phyloP scores from a whole-genome alignment of 2,329 filamentous ascomycete species.

The Curvularia sp. region DNA sequence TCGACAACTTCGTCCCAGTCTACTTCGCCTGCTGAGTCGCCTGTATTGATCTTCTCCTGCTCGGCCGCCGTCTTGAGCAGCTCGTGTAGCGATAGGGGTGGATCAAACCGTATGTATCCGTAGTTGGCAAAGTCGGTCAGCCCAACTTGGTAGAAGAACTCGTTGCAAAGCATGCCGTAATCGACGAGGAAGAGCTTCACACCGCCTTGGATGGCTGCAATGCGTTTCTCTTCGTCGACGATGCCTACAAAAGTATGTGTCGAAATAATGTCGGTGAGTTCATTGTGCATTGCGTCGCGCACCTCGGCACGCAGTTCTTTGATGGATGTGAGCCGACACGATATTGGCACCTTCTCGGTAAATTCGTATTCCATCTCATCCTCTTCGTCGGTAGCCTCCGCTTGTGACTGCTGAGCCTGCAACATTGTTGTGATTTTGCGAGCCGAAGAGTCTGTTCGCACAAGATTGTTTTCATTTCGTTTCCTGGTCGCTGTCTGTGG shows the following conservation, averaged over 20 bases:
- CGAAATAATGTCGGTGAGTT: slow-evolving; percentile 85
- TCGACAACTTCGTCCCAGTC: slow-evolving; percentile 72
- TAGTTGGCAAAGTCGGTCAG: slow-evolving; percentile 97
- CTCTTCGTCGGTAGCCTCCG: slow-evolving; percentile 37
- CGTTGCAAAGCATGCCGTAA: slow-evolving; percentile 82
- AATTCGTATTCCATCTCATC: slow-evolving; percentile 74
- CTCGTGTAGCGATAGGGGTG: slow-evolving; percentile 73
- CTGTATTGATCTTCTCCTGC: slow-evolving; percentile 66
- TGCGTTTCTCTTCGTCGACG: slow-evolving; percentile 83
- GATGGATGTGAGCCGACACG: slow-evolving; percentile 81
- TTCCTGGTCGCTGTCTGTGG: slow-evolving; percentile 40
- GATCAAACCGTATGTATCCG: slow-evolving; percentile 79
- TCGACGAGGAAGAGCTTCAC: slow-evolving; percentile 92
- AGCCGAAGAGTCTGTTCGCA: slow-evolving; percentile 85
- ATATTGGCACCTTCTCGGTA: slow-evolving; percentile 71
- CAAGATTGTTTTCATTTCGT: slow-evolving; percentile 83
- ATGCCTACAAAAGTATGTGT: slow-evolving; percentile 92
- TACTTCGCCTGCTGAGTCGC: slow-evolving; percentile 60
- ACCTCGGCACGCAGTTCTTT: slow-evolving; percentile 84
- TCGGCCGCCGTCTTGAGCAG: slow-evolving; percentile 77
- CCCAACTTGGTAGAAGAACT: slow-evolving; percentile 95
- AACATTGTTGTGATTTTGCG: slow-evolving; percentile 99
- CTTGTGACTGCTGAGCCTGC: slow-evolving; percentile 58
- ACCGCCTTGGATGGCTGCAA: slow-evolving; percentile 92
- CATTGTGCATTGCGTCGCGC: slow-evolving; percentile 80